phyloP scores from a whole-genome alignment of 306 rosid species.

The Biancaea sappan region DNA sequence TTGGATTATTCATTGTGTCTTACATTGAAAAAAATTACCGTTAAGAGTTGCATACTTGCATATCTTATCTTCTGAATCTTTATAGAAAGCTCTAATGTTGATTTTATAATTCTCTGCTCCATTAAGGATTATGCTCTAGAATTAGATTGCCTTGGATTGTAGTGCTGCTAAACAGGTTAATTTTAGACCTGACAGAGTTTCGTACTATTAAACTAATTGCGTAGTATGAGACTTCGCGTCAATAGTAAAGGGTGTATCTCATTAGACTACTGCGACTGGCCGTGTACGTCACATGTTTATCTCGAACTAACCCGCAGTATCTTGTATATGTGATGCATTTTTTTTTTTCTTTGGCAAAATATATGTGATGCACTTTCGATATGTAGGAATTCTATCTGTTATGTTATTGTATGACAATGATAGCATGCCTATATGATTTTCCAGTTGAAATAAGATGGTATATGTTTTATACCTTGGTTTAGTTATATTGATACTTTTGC shows the following conservation, averaged over 20 bases:
- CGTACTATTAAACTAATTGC: neutral
- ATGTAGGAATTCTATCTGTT: slow-evolving; percentile 10
- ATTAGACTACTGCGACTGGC: neutral
- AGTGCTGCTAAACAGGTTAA: slow-evolving; percentile 14
- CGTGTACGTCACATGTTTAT: neutral
- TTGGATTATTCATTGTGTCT: slow-evolving; percentile 14
- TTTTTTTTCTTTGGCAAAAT: no score
- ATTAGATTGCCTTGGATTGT: neutral
- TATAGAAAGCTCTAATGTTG: neutral
- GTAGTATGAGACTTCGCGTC: neutral
- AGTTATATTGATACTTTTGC: neutral
- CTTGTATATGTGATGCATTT: slow-evolving; percentile 20
- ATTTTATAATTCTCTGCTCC: neutral
- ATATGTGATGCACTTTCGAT: slow-evolving; percentile 11
- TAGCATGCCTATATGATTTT: neutral
- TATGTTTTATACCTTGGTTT: neutral
- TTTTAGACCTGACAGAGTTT: slow-evolving; percentile 27
- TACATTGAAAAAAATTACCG: neutral
- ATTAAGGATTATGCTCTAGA: neutral
- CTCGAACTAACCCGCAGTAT: neutral
- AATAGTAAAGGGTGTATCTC: neutral
- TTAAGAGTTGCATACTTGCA: neutral
- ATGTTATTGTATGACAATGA: neutral
- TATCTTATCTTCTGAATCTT: slow-evolving; percentile 9
- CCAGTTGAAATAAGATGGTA: slow-evolving; percentile 7